Conservation (phyloP, 2,329 filamentous ascomycete species). For the Clarireedia hainanense region DNA sequence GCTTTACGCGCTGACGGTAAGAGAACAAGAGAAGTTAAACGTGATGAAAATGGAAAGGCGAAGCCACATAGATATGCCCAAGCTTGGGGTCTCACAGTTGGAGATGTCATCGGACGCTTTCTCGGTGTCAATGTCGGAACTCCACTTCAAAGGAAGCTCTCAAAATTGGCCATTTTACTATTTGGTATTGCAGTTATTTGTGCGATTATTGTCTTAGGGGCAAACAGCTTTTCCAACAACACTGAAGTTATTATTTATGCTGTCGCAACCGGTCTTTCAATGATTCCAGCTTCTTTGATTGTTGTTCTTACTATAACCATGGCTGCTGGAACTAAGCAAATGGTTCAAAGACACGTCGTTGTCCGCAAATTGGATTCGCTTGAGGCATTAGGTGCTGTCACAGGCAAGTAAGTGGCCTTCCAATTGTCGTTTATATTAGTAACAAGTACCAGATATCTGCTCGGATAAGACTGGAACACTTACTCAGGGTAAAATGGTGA, state of each 20-base stretch:
- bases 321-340: constrained; percentile 50
- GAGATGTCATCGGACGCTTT: constrained; percentile 51
- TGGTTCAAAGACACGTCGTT: constrained; percentile 49
- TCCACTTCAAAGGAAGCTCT: constrained; percentile 58
- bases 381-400: constrained; percentile 49
- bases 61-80: constrained; percentile 40
- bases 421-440: constrained; percentile 33
- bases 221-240: constrained; percentile 44
- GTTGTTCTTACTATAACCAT: constrained; percentile 62
- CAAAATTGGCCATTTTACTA: constrained; percentile 54
- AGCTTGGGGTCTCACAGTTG: constrained; percentile 35
- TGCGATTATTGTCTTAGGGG: constrained; percentile 56
- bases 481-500: constrained; percentile 43
- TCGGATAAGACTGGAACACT: constrained; percentile 71
- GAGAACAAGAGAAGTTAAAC: constrained; percentile 38
- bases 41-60: constrained; percentile 40
- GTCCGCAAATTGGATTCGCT: constrained; percentile 48
- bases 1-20: constrained; percentile 47
- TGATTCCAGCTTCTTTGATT: constrained; percentile 56
- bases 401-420: constrained; percentile 34
- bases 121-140: constrained; percentile 58
- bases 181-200: constrained; percentile 57
- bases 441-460: constrained; percentile 42
- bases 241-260: constrained; percentile 56
- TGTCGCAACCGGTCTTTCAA: constrained; percentile 49